Conservation (phyloP, 805 yeast genomes). For the Kuraishia molischiana region DNA sequence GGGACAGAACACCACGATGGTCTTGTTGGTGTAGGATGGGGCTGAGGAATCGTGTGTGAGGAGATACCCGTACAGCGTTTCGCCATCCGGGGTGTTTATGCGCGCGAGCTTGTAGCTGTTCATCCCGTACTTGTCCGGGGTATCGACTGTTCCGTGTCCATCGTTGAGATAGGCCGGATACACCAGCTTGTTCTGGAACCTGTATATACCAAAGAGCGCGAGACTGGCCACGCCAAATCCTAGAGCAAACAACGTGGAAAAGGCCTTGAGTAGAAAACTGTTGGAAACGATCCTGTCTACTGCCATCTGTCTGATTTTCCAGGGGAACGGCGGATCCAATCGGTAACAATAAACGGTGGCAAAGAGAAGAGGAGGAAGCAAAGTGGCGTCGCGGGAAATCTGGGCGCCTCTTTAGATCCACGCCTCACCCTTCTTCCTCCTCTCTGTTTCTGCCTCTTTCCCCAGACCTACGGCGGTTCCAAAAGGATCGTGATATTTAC, state of each 20-base stretch:
- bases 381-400: too few species aligned
- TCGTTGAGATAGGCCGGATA: slow-evolving; percentile 78
- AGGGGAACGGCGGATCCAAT: too few species aligned
- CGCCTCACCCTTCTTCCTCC: too few species aligned
- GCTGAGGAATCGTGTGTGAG: slow-evolving; percentile 37
- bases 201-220: slow-evolving; percentile 43
- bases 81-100: slow-evolving; percentile 63
- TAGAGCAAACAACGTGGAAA: slow-evolving; percentile 1
- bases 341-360: too few species aligned
- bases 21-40: slow-evolving; percentile 40
- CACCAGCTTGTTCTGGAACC: slow-evolving; percentile 56
- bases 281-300: too few species aligned
- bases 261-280: not conserved
- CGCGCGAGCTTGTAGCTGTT: slow-evolving; percentile 47
- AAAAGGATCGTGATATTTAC: not conserved
- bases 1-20: slow-evolving; percentile 75
- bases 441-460: too few species aligned
- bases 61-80: slow-evolving; percentile 53
- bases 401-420: too few species aligned
- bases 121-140: slow-evolving; percentile 64
- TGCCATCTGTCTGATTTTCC: too few species aligned
- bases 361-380: too few species aligned
- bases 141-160: slow-evolving; percentile 62
- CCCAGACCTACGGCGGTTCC: not conserved
- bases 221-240: slow-evolving; percentile 7